Percentiles rank a stretch among this genome's conserved stretches.
These are phyloP conservation scores for Taphrina wiesneri DNA, from an alignment of 1,139 yeast species.

Conservation along the genomic window DNA sequence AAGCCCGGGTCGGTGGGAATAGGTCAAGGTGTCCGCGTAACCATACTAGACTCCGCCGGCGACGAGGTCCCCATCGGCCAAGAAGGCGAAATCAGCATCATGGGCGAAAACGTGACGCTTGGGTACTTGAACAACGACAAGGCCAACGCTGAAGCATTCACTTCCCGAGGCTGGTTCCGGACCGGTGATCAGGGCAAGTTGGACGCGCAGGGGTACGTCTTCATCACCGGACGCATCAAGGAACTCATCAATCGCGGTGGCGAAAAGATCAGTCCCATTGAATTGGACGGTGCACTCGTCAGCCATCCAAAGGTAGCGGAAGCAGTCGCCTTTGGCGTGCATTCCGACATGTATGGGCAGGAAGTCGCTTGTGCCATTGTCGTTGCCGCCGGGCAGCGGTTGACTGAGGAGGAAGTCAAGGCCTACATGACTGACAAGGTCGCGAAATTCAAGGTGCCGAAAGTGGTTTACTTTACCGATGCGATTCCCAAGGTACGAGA, in stretches of 20 bases:
- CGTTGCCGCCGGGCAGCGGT: constrained; percentile 48
- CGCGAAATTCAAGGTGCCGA: constrained; percentile 61
- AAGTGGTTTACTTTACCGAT: constrained; percentile 58
- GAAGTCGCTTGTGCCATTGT: constrained; percentile 67
- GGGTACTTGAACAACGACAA: constrained; percentile 68
- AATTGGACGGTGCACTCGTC: constrained; percentile 59
- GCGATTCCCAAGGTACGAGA: constrained; percentile 54
- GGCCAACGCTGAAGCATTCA: constrained; percentile 66
- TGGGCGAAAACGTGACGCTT: constrained; percentile 66
- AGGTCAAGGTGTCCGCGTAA: constrained; percentile 62
- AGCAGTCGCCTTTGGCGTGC: constrained; percentile 68
- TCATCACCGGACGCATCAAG: constrained; percentile 65
- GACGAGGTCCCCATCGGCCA: constrained; percentile 52
- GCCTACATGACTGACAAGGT: constrained; percentile 51
- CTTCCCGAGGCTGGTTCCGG: constrained; percentile 60
- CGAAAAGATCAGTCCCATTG: constrained; percentile 68
- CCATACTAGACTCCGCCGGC: constrained; percentile 55
- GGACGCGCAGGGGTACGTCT: constrained; percentile 59
- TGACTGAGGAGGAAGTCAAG: constrained; percentile 50
- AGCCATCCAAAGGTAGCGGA: constrained; percentile 60
- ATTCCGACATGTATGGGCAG: constrained; percentile 65
- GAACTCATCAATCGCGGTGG: constrained; percentile 71
- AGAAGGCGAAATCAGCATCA: constrained; percentile 66
- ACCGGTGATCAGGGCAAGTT: constrained; percentile 72
- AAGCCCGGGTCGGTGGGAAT: constrained; percentile 71